Evolutionary conservation across 768 basidiomycete genomes (phyloP).

Genomic region (Lactifluus hygrophoroides): DNA sequence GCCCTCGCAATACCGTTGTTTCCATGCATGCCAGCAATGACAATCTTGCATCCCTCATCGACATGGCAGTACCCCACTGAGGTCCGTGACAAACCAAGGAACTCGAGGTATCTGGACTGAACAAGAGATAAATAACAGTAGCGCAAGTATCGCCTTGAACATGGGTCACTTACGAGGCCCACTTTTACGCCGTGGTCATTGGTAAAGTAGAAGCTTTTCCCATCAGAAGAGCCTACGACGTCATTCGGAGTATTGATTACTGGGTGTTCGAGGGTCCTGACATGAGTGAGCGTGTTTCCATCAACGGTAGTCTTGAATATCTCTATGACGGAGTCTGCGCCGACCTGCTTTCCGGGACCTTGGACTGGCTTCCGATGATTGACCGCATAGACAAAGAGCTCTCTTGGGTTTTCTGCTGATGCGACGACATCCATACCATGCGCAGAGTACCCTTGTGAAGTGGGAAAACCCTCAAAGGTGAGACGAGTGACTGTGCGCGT

Average conservation of each 20-base stretch:
- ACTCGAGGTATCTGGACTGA: conserved; percentile 9
- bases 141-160: not conserved
- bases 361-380: conserved; percentile 54
- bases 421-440: conserved; percentile 67
- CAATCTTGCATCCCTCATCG: conserved; percentile 52
- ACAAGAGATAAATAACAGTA: not conserved
- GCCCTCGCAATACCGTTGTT: conserved; percentile 52
- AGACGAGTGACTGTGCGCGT: conserved; percentile 41
- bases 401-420: conserved; percentile 37
- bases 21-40: conserved; percentile 38
- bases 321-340: conserved; percentile 68
- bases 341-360: conserved; percentile 34
- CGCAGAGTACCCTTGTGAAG: conserved; percentile 38
- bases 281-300: conserved; percentile 37
- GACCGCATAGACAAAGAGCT: conserved; percentile 58
- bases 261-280: conserved; percentile 49
- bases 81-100: conserved; percentile 22
- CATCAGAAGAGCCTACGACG: conserved; percentile 55
- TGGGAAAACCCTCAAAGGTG: conserved; percentile 24
- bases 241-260: conserved; percentile 63
- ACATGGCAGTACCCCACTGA: conserved; percentile 60
- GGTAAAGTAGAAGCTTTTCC: conserved; percentile 58
- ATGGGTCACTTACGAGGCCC: conserved; percentile 37
- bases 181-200: conserved; percentile 55
- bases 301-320: conserved; percentile 51